Conservation (phyloP, 768 basidiomycete genomes). For the Lyophyllum decastes region DNA sequence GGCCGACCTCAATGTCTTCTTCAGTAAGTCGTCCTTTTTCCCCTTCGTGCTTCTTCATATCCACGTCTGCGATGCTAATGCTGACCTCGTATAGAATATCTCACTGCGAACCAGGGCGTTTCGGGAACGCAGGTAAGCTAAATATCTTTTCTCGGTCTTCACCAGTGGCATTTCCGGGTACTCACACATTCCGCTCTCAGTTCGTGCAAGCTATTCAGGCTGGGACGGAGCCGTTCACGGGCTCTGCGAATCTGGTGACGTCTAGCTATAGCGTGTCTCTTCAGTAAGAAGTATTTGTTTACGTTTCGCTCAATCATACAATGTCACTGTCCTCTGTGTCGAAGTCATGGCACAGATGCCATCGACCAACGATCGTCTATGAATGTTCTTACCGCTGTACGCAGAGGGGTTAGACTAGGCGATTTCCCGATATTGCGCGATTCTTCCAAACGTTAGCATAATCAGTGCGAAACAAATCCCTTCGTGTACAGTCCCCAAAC, state of each 20-base stretch:
- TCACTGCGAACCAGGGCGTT: slow-evolving; percentile 49
- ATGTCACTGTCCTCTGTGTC: no score
- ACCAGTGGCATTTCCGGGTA: not conserved
- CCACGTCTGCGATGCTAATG: not conserved
- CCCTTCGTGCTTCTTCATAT: not conserved
- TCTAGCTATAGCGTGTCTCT: slow-evolving; percentile 15
- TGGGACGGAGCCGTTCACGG: slow-evolving; percentile 57
- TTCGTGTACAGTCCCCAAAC: no score
- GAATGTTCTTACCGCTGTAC: no score
- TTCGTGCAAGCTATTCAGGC: slow-evolving; percentile 56
- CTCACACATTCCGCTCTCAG: slow-evolving; percentile 25
- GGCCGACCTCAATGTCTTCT: slow-evolving; percentile 55
- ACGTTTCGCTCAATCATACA: no score
- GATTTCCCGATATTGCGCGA: no score
- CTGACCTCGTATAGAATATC: slow-evolving; percentile 35
- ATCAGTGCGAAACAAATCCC: no score
- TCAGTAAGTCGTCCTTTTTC: slow-evolving; percentile 44
- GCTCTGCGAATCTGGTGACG: slow-evolving; percentile 46
- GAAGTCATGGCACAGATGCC: no score
- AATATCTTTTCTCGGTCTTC: not conserved
- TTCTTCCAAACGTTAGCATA: no score
- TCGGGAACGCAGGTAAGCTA: slow-evolving; percentile 41
- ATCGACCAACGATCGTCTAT: no score
- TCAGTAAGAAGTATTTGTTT: not conserved
- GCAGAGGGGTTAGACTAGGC: no score